Percentiles rank a stretch among this genome's conserved stretches.
Evolutionary conservation across 2,329 filamentous ascomycete species (phyloP).

Genomic region (Fusarium heterosporum): DNA sequence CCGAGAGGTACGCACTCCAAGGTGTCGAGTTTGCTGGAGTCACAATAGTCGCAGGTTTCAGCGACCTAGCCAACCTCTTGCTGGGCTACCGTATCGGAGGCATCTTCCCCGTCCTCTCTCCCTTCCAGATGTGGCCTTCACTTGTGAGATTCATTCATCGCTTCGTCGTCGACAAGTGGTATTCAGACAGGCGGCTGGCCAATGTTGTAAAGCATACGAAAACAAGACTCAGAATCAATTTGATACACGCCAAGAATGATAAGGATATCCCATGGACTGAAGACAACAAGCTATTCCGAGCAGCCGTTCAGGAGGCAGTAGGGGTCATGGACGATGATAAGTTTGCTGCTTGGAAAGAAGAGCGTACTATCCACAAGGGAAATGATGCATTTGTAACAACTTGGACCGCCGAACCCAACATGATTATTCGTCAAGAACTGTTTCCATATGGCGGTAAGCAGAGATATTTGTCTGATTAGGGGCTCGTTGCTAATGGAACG

Average conservation of each 20-base stretch:
- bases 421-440: conserved; percentile 65
- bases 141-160: conserved; percentile 70
- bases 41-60: conserved; percentile 84
- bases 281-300: conserved; percentile 71
- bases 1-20: conserved; percentile 73
- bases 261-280: conserved; percentile 82
- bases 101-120: conserved; percentile 80
- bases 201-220: conserved; percentile 65
- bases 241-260: conserved; percentile 87
- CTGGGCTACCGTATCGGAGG: conserved; percentile 84
- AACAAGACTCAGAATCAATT: conserved; percentile 70
- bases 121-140: conserved; percentile 74
- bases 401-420: conserved; percentile 58
- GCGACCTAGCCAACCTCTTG: conserved; percentile 77
- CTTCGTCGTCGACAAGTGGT: conserved; percentile 84
- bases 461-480: background rate
- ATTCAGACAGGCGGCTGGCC: conserved; percentile 73
- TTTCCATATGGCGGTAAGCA: conserved; percentile 66
- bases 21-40: conserved; percentile 80
- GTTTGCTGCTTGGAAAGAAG: conserved; percentile 60
- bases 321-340: conserved; percentile 52
- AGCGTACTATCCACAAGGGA: conserved; percentile 57
- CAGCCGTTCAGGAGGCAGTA: conserved; percentile 65
- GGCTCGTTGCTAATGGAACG: background rate
- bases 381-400: conserved; percentile 62